A percentile compares a stretch with the other conserved stretches of the same genome.
phyloP scores from a whole-genome alignment of 1,284 basidiomycete genomes.

The Pholiota adiposa region DNA sequence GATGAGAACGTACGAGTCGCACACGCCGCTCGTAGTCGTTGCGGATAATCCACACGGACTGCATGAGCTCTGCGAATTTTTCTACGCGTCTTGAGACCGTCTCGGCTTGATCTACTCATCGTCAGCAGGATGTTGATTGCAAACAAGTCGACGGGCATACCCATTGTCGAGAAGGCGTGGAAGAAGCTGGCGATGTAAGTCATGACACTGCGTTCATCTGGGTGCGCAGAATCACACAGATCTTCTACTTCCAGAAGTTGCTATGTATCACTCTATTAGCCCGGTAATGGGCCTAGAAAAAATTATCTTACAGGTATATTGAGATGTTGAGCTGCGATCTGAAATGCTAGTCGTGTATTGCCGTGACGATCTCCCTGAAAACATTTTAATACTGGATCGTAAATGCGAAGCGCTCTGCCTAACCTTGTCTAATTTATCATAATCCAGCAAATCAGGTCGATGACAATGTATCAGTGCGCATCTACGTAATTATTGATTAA shows the following conservation, averaged over 20 bases:
- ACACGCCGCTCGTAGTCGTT: slow-evolving; percentile 96
- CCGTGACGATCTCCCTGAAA: slow-evolving; percentile 71
- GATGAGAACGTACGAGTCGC: slow-evolving; percentile 54
- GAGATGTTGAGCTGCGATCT: slow-evolving; percentile 84
- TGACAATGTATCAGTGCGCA: slow-evolving; percentile 98
- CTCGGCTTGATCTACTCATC: slow-evolving; percentile 83
- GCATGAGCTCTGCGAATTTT: slow-evolving; percentile 96
- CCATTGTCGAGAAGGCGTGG: slow-evolving; percentile 97
- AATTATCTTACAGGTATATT: slow-evolving; percentile 77
- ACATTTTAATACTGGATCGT: neutral
- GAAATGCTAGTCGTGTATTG: slow-evolving; percentile 87
- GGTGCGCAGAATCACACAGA: slow-evolving; percentile 85
- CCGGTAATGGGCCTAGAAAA: neutral
- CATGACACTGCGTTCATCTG: slow-evolving; percentile 96
- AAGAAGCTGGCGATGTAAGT: slow-evolving; percentile 96
- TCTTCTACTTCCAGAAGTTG: slow-evolving; percentile 97
- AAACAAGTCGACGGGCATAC: slow-evolving; percentile 47
- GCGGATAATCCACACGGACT: slow-evolving; percentile 81
- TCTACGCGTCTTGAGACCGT: slow-evolving; percentile 93
- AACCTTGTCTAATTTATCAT: slow-evolving; percentile 82
- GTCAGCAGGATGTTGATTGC: neutral
- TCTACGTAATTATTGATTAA: slow-evolving; percentile 43
- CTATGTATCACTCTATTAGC: slow-evolving; percentile 40
- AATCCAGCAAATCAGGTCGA: slow-evolving; percentile 93
- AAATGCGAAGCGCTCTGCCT: slow-evolving; percentile 9